phyloP scores from a whole-genome alignment of 2,329 filamentous ascomycete species.

The Penicillium palitans region DNA sequence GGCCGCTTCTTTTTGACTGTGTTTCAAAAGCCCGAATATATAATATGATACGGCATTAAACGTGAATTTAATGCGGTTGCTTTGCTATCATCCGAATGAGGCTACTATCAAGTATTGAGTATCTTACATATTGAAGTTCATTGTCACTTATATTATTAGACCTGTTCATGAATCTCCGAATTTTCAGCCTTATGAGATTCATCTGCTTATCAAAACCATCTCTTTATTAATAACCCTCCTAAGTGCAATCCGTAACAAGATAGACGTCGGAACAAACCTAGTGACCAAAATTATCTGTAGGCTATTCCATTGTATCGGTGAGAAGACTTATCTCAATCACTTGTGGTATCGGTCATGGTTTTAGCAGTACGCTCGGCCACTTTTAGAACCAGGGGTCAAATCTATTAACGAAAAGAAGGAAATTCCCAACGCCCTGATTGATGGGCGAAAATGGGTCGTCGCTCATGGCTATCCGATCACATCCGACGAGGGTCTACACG shows the following conservation, averaged over 20 bases:
- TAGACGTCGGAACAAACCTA: conserved; percentile 15
- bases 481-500: neutral
- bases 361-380: conserved; percentile 7
- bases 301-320: conserved; percentile 15
- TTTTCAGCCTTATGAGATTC: conserved; percentile 13
- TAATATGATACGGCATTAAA: neutral
- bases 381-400: conserved; percentile 5
- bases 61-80: neutral
- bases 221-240: conserved; percentile 1
- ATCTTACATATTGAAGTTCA: too few species aligned
- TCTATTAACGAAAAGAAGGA: conserved; percentile 1
- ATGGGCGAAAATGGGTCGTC: conserved; percentile 13
- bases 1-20: neutral
- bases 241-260: neutral
- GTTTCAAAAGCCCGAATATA: neutral
- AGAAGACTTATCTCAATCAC: conserved; percentile 15
- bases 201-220: conserved; percentile 8
- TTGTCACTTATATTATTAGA: too few species aligned
- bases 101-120: too few species aligned
- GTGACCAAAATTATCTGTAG: conserved; percentile 15
- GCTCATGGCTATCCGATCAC: conserved; percentile 4
- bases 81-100: neutral
- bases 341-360: conserved; percentile 16
- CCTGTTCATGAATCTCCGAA: neutral
- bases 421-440: neutral